These are phyloP conservation scores for Triticum aestivum DNA, from an alignment of 176 grass and related monocot genomes.

Conservation along the genomic window DNA sequence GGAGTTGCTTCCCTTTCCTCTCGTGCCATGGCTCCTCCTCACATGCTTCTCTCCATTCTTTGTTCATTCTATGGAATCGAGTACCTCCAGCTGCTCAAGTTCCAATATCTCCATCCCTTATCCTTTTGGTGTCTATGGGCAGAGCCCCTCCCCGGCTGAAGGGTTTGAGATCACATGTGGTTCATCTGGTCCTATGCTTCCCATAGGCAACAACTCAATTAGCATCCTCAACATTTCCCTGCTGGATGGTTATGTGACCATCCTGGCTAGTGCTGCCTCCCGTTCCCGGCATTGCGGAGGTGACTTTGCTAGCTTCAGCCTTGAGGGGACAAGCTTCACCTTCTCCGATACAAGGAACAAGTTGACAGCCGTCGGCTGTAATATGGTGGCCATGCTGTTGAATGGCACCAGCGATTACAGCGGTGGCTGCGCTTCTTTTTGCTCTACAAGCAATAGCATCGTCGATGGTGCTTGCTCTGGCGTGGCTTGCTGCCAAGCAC, in stretches of 20 bases:
- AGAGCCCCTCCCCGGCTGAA: background rate
- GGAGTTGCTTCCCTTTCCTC: background rate
- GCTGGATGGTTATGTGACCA: background rate
- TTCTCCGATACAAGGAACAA: slow-evolving; percentile 16
- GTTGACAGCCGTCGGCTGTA: background rate
- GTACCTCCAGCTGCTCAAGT: background rate
- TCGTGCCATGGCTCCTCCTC: background rate
- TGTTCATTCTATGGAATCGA: background rate
- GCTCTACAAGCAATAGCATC: background rate
- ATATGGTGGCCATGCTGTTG: background rate
- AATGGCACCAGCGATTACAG: background rate
- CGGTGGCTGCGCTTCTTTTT: slow-evolving; percentile 10
- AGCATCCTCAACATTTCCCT: background rate
- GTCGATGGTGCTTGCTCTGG: background rate
- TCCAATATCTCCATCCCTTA: background rate
- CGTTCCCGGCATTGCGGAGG: background rate
- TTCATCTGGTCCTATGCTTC: background rate
- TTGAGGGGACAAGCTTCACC: slow-evolving; percentile 1
- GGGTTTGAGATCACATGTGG: background rate
- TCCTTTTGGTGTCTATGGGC: background rate
- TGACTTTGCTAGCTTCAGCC: background rate
- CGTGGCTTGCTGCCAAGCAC: slow-evolving; percentile 19
- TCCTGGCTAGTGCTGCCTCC: background rate
- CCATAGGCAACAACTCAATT: background rate
- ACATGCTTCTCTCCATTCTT: background rate